These are phyloP conservation scores for Sclerotinia minor DNA, from an alignment of 2,329 filamentous ascomycete genomes.

Conservation along the genomic window DNA sequence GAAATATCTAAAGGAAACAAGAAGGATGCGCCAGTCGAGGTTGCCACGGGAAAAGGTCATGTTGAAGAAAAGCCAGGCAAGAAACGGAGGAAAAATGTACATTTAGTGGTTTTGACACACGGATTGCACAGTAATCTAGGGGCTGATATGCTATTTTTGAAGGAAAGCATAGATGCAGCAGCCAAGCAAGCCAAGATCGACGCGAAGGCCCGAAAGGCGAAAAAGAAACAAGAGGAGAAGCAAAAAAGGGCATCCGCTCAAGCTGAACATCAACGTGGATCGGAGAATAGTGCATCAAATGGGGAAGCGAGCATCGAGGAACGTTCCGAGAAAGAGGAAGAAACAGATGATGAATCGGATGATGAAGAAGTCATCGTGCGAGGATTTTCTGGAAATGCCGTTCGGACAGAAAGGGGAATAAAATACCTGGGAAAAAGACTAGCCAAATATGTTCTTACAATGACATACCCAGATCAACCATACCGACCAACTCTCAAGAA, in stretches of 20 bases:
- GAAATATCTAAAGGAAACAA: slow-evolving; percentile 34
- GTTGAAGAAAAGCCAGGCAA: slow-evolving; percentile 36
- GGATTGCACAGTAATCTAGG: slow-evolving; percentile 94
- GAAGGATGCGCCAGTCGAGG: slow-evolving; percentile 34
- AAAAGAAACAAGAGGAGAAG: slow-evolving; percentile 44
- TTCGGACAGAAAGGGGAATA: slow-evolving; percentile 89
- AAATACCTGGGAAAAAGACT: slow-evolving; percentile 95
- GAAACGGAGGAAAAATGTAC: slow-evolving; percentile 73
- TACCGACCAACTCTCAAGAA: slow-evolving; percentile 66
- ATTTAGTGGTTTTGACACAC: slow-evolving; percentile 90
- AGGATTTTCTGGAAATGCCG: slow-evolving; percentile 86
- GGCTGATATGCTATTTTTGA: slow-evolving; percentile 94
- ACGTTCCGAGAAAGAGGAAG: background rate
- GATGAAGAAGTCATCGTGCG: slow-evolving; percentile 85
- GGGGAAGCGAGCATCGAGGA: slow-evolving; percentile 27
- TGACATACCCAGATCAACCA: slow-evolving; percentile 93
- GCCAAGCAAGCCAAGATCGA: slow-evolving; percentile 72
- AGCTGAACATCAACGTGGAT: slow-evolving; percentile 21
- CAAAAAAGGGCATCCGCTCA: slow-evolving; percentile 29
- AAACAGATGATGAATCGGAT: slow-evolving; percentile 44
- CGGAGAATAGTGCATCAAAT: slow-evolving; percentile 22
- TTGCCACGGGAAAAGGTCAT: slow-evolving; percentile 34
- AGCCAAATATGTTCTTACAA: slow-evolving; percentile 82
- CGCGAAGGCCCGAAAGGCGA: slow-evolving; percentile 60
- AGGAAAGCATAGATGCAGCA: slow-evolving; percentile 91